Base-by-base conservation (phyloP, 2,329 filamentous ascomycete species). In the Botryotinia calthae region DNA sequence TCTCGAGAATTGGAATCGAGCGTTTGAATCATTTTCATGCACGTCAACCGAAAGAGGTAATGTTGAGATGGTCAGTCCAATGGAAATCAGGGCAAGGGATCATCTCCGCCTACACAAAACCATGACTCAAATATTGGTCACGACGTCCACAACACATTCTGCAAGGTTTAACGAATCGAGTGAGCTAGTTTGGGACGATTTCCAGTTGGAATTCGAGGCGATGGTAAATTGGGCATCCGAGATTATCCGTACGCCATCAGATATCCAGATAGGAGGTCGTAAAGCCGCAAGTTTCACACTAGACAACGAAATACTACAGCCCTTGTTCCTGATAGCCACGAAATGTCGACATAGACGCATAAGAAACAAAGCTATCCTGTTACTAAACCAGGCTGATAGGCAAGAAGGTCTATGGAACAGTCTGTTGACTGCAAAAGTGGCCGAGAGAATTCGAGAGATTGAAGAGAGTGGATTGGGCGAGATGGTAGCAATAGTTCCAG, bases 361-460 rank as follows among this genome's bases (percentile, higher is more conserved):
- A 59, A 85, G 89, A 22, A 83, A 87, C n/a, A 86, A 87, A 75
- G 89, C 89, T 20, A 89, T 91, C 65, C 84, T 87, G 76, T 82
- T 91, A 20, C 80, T 91, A 67, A 83, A 84, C 65, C 87, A 85
- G 76, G 88, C 86, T 76, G 85, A 88, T 18, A 84, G 89, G 28
- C 84, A 89, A 64, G 89, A 91, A 80, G 89, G 87, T 44, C 88
- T 91, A 83, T 91, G 89, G 89, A 89, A 91, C 59, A 71, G 65
- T 69, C 34, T 62, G 18, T n/a, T 73, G 12, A 70, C 56, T 3
- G 73, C 73, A 42, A 73, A 28, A 61, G 70, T 74, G 1, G 73
- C 72, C n/a, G 75, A 74, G 46, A 63, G 72, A 37, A 31, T 75
- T 28, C 65, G 72, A 37, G 51, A 72, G 12, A 70, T 76, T 54